Conservation (phyloP, 2,329 filamentous ascomycete genomes). For the Setomelanomma holmii region DNA sequence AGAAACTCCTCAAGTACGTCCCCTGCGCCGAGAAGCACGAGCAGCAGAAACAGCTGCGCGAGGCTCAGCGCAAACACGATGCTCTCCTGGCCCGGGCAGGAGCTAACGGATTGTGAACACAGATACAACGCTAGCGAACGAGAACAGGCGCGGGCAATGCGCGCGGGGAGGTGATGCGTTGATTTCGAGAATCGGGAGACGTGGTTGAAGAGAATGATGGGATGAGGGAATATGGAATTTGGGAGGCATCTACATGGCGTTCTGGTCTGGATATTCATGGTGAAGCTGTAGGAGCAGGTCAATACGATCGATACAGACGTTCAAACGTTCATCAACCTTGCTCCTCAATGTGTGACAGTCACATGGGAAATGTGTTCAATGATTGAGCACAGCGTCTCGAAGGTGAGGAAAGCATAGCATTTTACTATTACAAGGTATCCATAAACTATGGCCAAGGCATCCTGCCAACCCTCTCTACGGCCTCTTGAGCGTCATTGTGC, state of each 20-base stretch:
- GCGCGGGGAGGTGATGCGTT: slow-evolving; percentile 22
- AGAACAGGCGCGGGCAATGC: slow-evolving; percentile 41
- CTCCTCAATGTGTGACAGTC: no score
- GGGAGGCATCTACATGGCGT: slow-evolving; percentile 29
- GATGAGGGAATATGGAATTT: slow-evolving; percentile 16
- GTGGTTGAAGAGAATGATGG: no score
- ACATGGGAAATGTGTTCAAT: neutral
- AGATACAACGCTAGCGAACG: slow-evolving; percentile 48
- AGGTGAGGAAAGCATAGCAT: slow-evolving; percentile 1
- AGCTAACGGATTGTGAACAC: slow-evolving; percentile 28
- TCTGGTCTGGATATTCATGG: slow-evolving; percentile 12
- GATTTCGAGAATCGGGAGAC: neutral
- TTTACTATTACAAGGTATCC: slow-evolving; percentile 28
- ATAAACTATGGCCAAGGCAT: slow-evolving; percentile 6
- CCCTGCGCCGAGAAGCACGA: slow-evolving; percentile 19
- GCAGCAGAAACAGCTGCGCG: slow-evolving; percentile 10
- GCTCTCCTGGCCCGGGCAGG: slow-evolving; percentile 20
- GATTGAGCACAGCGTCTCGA: no score
- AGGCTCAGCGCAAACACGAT: slow-evolving; percentile 5
- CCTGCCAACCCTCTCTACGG: slow-evolving; percentile 8
- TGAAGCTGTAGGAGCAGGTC: neutral
- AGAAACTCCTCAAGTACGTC: slow-evolving; percentile 79
- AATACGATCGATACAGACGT: neutral
- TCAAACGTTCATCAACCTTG: no score
- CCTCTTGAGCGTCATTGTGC: slow-evolving; percentile 8